A percentile compares a stretch with the other conserved stretches of the same genome.
phyloP scores from a whole-genome alignment of 805 yeast species.

The Candida odintsovae region DNA sequence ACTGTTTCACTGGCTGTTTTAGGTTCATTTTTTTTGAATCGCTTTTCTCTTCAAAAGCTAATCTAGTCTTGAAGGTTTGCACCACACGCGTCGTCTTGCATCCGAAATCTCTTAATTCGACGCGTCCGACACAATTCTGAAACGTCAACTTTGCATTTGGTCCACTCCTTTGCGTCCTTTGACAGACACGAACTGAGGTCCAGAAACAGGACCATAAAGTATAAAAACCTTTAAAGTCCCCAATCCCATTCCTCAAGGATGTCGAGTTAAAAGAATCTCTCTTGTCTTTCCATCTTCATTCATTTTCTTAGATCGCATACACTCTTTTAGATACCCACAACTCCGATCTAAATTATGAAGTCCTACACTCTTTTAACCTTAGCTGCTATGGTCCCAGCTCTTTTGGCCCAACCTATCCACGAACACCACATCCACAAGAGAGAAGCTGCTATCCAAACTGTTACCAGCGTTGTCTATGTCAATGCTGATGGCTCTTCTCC shows the following conservation, averaged over 20 bases:
- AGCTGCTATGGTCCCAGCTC: background rate
- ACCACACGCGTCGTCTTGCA: background rate
- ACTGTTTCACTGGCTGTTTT: background rate
- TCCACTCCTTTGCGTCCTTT: background rate
- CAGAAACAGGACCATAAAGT: background rate
- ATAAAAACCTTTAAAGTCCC: background rate
- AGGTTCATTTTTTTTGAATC: no score
- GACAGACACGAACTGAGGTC: background rate
- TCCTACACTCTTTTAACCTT: constrained; percentile 7
- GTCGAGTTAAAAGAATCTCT: no score
- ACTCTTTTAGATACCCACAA: background rate
- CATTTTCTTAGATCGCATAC: background rate
- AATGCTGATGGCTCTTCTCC: constrained; percentile 13
- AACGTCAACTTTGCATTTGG: background rate
- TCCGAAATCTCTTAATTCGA: background rate
- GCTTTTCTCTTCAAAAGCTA: no score
- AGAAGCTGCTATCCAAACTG: constrained; percentile 38
- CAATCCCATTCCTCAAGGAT: no score
- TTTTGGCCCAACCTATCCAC: constrained; percentile 25
- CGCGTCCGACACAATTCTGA: background rate
- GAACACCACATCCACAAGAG: constrained; percentile 44
- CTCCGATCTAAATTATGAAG: constrained; percentile 6
- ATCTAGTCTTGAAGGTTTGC: no score
- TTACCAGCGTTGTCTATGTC: constrained; percentile 20
- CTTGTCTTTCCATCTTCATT: background rate